Evolutionary conservation across 2,329 filamentous ascomycete species (phyloP).

Genomic region (Aspergillus latus): DNA sequence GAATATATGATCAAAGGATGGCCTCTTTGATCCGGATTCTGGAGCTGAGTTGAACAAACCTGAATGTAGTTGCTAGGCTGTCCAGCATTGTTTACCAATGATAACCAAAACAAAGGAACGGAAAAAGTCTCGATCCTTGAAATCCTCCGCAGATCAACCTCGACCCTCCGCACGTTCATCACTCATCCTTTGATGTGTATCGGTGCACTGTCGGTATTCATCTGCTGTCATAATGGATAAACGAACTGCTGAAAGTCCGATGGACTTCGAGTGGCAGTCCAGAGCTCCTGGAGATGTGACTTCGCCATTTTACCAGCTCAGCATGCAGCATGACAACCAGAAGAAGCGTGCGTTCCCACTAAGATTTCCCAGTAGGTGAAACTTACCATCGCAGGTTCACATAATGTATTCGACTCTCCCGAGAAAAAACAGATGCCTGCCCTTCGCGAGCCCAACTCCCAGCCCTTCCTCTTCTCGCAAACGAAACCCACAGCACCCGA

Average conservation of each 20-base stretch:
- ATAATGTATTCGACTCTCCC: constrained; percentile 47
- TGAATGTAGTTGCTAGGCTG: constrained; percentile 13
- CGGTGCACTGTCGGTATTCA: background rate
- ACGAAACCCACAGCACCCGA: constrained; percentile 30
- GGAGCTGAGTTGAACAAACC: background rate
- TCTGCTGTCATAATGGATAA: constrained; percentile 31
- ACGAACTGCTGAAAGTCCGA: constrained; percentile 47
- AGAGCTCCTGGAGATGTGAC: constrained; percentile 45
- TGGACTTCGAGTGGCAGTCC: constrained; percentile 54
- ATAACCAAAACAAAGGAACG: constrained; percentile 16
- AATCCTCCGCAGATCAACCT: constrained; percentile 10
- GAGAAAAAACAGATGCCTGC: constrained; percentile 49
- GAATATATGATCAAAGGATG: too few relatives aligned
- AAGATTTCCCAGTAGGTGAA: background rate
- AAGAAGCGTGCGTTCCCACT: constrained; percentile 44
- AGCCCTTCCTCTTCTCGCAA: constrained; percentile 52
- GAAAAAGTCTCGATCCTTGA: constrained; percentile 17
- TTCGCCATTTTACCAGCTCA: constrained; percentile 51
- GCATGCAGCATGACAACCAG: constrained; percentile 40
- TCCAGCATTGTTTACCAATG: constrained; percentile 18
- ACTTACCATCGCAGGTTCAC: constrained; percentile 33
- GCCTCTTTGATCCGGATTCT: too few relatives aligned
- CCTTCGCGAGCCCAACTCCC: constrained; percentile 51
- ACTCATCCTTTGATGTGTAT: constrained; percentile 21
- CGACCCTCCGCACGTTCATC: constrained; percentile 5